phyloP scores from a whole-genome alignment of 139 green algal species.

The Chlamydomonas schloesseri region DNA sequence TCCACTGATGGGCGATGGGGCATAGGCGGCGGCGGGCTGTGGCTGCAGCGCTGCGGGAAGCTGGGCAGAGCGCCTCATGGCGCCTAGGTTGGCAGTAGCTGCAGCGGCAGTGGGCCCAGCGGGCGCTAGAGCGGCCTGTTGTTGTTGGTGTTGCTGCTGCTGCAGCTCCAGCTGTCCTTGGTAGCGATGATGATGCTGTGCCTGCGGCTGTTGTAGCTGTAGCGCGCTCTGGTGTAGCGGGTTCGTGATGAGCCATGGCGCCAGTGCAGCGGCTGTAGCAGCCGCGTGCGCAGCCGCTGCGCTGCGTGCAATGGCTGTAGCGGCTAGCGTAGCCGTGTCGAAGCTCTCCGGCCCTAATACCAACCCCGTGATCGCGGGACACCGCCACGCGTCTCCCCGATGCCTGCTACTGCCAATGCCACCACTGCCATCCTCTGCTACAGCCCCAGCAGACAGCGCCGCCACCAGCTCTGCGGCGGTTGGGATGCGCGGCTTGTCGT shows the following conservation, averaged over 20 bases:
- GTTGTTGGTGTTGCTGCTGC: no score
- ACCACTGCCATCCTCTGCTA: background rate
- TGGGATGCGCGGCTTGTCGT: constrained; percentile 37
- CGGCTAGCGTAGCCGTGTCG: background rate
- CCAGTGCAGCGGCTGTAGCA: background rate
- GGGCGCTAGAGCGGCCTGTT: background rate
- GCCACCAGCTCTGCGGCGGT: constrained; percentile 13
- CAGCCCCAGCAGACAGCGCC: background rate
- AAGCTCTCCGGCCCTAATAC: constrained; percentile 34
- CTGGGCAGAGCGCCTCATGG: no score
- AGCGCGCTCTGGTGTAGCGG: background rate
- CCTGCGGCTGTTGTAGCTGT: background rate
- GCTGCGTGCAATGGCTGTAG: background rate
- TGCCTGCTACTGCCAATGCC: background rate
- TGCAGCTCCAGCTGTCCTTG: no score
- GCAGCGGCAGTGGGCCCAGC: no score
- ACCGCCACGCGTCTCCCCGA: background rate
- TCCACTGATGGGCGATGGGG: no score
- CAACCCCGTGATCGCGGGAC: constrained; percentile 4
- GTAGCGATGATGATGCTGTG: no score
- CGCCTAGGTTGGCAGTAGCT: no score
- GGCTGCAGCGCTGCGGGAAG: background rate
- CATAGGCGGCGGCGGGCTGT: background rate
- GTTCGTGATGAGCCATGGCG: constrained; percentile 11
- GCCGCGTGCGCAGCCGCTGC: background rate